A percentile compares a stretch with the other conserved stretches of the same genome.
Conservation (phyloP, 2,329 filamentous ascomycete species). For the Kalmusia sp. region DNA sequence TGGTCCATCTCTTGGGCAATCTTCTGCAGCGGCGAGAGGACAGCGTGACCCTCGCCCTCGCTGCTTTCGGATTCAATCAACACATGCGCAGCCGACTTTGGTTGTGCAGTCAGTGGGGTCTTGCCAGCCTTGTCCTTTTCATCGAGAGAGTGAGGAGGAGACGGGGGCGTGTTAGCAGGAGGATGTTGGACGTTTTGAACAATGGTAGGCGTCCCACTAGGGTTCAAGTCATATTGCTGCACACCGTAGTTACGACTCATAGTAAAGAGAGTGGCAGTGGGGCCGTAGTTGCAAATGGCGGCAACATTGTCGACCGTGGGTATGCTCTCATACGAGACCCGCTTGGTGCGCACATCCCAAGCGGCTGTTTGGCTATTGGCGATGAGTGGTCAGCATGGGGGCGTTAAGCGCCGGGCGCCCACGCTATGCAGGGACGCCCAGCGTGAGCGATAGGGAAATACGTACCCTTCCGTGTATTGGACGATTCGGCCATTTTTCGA, state of each 20-base stretch:
- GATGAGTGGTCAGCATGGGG: constrained; percentile 29
- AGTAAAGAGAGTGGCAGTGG: constrained; percentile 91
- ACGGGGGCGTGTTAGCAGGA: constrained; percentile 78
- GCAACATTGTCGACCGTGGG: constrained; percentile 83
- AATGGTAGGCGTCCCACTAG: constrained; percentile 70
- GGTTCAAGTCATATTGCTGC: constrained; percentile 94
- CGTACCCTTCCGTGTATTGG: constrained; percentile 89
- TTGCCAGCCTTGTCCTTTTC: constrained; percentile 63
- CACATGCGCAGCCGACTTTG: constrained; percentile 37
- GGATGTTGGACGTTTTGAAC: constrained; percentile 88
- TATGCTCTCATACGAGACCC: constrained; percentile 88
- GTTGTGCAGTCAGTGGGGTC: constrained; percentile 38
- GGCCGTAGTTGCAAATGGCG: constrained; percentile 86
- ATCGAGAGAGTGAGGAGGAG: constrained; percentile 81
- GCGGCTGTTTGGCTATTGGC: constrained; percentile 76
- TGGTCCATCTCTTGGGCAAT: constrained; percentile 75
- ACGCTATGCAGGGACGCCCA: constrained; percentile 15
- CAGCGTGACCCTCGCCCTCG: constrained; percentile 64
- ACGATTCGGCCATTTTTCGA: constrained; percentile 97
- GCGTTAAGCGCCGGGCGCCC: constrained; percentile 23
- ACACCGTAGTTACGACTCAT: constrained; percentile 86
- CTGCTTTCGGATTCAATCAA: constrained; percentile 67
- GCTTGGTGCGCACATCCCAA: constrained; percentile 98
- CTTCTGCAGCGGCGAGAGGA: constrained; percentile 75
- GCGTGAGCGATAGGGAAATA: constrained; percentile 33